A percentile compares a stretch with the other conserved stretches of the same genome.
These are phyloP conservation scores for Astrothelium subdiscretum DNA, from an alignment of 495 filamentous ascomycete species.

Conservation along the genomic window DNA sequence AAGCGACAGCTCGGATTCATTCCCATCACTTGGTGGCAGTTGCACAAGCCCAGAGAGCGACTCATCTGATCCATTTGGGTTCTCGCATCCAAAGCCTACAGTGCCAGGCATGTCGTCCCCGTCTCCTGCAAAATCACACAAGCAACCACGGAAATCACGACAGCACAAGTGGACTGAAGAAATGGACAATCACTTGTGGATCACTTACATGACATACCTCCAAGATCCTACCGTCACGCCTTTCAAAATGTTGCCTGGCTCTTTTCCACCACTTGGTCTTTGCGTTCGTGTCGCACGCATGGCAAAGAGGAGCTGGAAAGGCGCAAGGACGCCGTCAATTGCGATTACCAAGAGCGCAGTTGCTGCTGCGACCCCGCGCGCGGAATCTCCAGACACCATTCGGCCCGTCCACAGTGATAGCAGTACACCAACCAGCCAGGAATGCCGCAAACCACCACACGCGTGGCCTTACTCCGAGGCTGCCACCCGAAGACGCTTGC, in stretches of 20 bases:
- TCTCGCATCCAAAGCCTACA: slow-evolving; percentile 34
- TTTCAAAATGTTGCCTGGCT: slow-evolving; percentile 79
- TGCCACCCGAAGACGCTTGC: slow-evolving; percentile 68
- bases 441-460: slow-evolving; percentile 21
- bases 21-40: slow-evolving; percentile 52
- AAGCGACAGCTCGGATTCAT: slow-evolving; percentile 51
- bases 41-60: slow-evolving; percentile 60
- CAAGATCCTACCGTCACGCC: slow-evolving; percentile 89
- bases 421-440: slow-evolving; percentile 48
- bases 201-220: slow-evolving; percentile 75
- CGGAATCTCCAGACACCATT: slow-evolving; percentile 31
- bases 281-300: slow-evolving; percentile 79
- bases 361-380: slow-evolving; percentile 10
- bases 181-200: slow-evolving; percentile 91
- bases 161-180: slow-evolving; percentile 60
- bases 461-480: slow-evolving; percentile 75
- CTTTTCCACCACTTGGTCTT: slow-evolving; percentile 78
- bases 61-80: slow-evolving; percentile 41
- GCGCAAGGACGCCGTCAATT: slow-evolving; percentile 28
- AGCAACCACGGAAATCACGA: slow-evolving; percentile 22
- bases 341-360: not conserved
- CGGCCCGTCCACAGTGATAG: slow-evolving; percentile 45
- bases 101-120: slow-evolving; percentile 15
- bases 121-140: slow-evolving; percentile 10
- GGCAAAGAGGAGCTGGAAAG: slow-evolving; percentile 75